A percentile compares a stretch with the other conserved stretches of the same genome.
Evolutionary conservation across 306 rosid genomes (phyloP).

Genomic region (Urtica urens): DNA sequence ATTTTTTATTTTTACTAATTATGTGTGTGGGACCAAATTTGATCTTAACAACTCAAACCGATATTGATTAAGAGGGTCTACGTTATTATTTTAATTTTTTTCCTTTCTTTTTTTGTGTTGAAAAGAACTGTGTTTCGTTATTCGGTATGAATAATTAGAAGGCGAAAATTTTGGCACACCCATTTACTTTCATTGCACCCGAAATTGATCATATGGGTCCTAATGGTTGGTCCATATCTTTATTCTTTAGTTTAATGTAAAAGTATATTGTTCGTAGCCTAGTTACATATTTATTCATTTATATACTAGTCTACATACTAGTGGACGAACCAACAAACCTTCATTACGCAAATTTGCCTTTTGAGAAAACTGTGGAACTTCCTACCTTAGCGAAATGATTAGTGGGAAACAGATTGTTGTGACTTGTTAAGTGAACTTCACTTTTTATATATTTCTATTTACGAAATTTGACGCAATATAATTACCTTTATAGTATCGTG

Average conservation of each 20-base stretch:
- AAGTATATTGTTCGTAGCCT: neutral
- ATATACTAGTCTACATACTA: neutral
- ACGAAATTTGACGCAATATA: conserved; percentile 10
- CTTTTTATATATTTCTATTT: neutral
- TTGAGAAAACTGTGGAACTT: conserved; percentile 16
- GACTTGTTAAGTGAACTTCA: neutral
- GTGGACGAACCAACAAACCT: neutral
- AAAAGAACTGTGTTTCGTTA: neutral
- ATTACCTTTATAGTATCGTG: too few species aligned
- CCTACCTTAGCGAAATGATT: conserved; percentile 14
- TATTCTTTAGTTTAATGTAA: neutral
- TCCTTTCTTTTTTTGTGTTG: neutral
- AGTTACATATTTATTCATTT: conserved; percentile 1
- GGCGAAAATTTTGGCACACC: conserved; percentile 8
- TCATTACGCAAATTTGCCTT: neutral
- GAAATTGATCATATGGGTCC: conserved; percentile 20
- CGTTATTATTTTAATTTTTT: conserved; percentile 4
- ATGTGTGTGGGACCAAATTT: conserved; percentile 44
- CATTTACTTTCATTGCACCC: conserved; percentile 8
- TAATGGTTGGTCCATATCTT: conserved; percentile 5
- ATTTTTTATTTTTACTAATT: too few species aligned
- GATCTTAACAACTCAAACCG: conserved; percentile 29
- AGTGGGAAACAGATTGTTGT: conserved; percentile 19
- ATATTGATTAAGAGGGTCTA: conserved; percentile 14
- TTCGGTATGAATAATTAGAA: conserved; percentile 11